A percentile compares a stretch with the other conserved stretches of the same genome.
phyloP scores from a whole-genome alignment of 495 filamentous ascomycete species.

The Niebla homalea region DNA sequence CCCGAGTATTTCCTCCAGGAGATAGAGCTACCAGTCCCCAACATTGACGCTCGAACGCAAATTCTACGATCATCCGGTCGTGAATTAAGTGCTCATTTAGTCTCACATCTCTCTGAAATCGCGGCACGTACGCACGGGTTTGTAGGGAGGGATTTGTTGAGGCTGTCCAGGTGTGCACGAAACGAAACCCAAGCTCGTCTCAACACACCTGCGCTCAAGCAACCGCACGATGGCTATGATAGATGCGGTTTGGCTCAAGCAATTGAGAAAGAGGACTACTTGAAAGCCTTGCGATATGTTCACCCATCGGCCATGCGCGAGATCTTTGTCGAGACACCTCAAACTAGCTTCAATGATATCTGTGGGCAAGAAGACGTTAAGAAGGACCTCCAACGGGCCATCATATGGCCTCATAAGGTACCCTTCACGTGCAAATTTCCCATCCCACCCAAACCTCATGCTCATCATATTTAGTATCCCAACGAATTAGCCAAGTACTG shows the following conservation, averaged over 20 bases:
- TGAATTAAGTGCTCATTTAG: constrained; percentile 1
- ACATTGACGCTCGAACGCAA: constrained; percentile 52
- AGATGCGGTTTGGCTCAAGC: constrained; percentile 11
- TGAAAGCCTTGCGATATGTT: constrained; percentile 40
- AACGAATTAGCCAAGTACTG: constrained; percentile 46
- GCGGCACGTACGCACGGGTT: constrained; percentile 53
- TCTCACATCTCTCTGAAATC: constrained; percentile 30
- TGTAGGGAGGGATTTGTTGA: constrained; percentile 50
- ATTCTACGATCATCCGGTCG: constrained; percentile 47
- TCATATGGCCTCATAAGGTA: constrained; percentile 56
- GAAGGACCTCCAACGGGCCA: constrained; percentile 45
- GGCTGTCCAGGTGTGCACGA: constrained; percentile 31
- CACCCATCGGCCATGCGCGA: constrained; percentile 83
- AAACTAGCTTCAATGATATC: constrained; percentile 78
- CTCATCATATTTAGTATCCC: constrained; percentile 33
- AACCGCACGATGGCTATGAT: constrained; percentile 1
- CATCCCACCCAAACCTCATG: background rate
- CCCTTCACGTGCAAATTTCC: no score
- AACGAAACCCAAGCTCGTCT: constrained; percentile 30
- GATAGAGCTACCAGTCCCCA: constrained; percentile 71
- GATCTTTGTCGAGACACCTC: constrained; percentile 76
- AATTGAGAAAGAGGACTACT: constrained; percentile 37
- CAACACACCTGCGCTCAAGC: constrained; percentile 3
- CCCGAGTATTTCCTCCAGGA: constrained; percentile 54
- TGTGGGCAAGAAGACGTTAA: constrained; percentile 80